Evolutionary conservation across 2,329 filamentous ascomycete species (phyloP), one percentile per base, ranked within the genome.

Genomic region (Pseudodiploospora longispora): DNA sequence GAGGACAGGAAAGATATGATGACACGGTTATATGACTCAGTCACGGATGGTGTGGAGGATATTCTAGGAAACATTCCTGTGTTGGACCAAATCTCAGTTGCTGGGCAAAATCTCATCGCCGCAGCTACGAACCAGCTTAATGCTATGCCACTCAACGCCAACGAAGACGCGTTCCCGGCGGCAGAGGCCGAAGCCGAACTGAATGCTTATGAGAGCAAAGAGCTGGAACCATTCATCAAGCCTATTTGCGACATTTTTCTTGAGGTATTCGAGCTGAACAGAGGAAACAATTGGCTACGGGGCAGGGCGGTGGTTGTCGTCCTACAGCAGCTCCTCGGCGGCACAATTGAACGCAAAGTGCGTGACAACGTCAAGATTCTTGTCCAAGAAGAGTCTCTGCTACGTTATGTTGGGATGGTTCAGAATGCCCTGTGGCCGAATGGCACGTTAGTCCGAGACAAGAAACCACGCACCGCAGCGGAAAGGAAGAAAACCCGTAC

Each of bases 181-280:
- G 78, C 82, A 2, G 93, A 97, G 67, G 93, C 90, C 0, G 90
- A 97, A 65, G 91, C 91, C 0, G 93, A 97, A 64, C 71, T 98
- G 40, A 87, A 90, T 46, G 91, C 91, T 0, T 97, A 95, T 57
- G 91, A 97, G 64, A 83, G 87, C 59, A 83, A 82, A 56, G 88
- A 95, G 55, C 73, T 89, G 2, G 89, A 95, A 59, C 93, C 93
- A 1, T 97, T 98, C 58, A 93, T 98, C 56, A 98, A 96, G 61
- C 94, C 93, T 4, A 96, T 98, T 49, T 96, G 90, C 64, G 93
- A 98, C 63, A 83, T 98, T 48, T 98, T 98, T 66, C 77, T 98
- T 10, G 93, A 98, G 61, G 80, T 89, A 0, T 98, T 98, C 59
- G 90, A 95, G 59, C 76, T 98, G 34, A 95, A 96, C 62, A 83